Evolutionary conservation across 805 yeast species (phyloP).

Genomic region (Barnettozyma californica): DNA sequence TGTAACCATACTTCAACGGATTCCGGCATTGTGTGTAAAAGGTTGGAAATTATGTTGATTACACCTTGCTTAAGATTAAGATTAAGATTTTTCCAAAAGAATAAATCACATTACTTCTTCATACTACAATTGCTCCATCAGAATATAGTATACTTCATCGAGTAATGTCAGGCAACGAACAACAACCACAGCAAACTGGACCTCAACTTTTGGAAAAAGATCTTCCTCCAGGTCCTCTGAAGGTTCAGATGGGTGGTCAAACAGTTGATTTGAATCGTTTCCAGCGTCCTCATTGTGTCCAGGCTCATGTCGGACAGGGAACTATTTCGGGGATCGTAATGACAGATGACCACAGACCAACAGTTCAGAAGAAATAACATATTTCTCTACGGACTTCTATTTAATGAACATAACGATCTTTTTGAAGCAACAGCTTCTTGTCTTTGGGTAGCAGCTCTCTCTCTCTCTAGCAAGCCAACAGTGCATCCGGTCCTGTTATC

Average conservation of each 20-base stretch:
- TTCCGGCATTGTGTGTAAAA: not conserved
- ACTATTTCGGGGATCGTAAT: not conserved
- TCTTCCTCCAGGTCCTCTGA: not conserved
- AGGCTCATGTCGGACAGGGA: not conserved
- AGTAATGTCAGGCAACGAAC: not conserved
- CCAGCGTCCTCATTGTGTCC: constrained; percentile 8
- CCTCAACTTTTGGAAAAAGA: not conserved
- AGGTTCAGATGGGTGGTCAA: constrained; percentile 9
- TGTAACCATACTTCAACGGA: constrained; percentile 3
- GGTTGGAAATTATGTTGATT: too few species aligned
- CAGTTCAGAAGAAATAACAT: not conserved
- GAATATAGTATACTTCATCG: too few species aligned
- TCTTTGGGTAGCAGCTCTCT: too few species aligned
- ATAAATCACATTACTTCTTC: too few species aligned
- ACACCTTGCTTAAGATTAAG: too few species aligned
- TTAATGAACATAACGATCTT: too few species aligned
- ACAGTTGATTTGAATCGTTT: constrained; percentile 4
- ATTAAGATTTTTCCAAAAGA: not conserved
- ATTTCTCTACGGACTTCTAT: too few species aligned
- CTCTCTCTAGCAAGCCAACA: too few species aligned
- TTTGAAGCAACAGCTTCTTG: too few species aligned
- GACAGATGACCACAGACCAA: constrained; percentile 8
- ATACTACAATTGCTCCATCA: too few species aligned
- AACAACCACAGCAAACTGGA: not conserved
- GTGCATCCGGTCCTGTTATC: too few species aligned